Evolutionary conservation across 164 flowering plant genomes (phyloP), one percentile per base, ranked within the genome.

Genomic region (Euptelea pleiosperma): DNA sequence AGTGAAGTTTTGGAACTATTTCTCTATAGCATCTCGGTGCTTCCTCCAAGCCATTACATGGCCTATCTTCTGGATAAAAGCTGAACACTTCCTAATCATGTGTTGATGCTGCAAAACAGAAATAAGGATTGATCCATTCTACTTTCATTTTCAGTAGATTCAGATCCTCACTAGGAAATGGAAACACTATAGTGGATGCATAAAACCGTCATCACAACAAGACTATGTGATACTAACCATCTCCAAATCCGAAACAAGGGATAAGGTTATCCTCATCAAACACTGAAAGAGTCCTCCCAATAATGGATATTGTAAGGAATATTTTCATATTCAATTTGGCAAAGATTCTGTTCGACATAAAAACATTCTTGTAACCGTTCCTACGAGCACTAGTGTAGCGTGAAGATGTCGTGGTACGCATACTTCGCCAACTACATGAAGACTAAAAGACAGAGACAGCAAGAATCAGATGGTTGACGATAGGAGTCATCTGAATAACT

Each of bases 221-320:
- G 8, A 14, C 28, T 8, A 8, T n/a, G 5, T 30, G 16, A 28
- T 34, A 52, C 70, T 66, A 37, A 66, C 78, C 78, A 64, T 76
- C 90, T 59, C 94, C 92, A 72, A 85, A 85, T 28, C 91, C 91
- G 68, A 41, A 85, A 55, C 96, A 87, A 0, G 88, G 88, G 49
- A 85, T 83, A 63, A 82, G 61, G 60, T 82, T 83, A 61, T 86
- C 89, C 55, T 86, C 87, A 50, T 83, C 89, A 70, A 86, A 86
- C 45, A 67, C 77, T 29, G 85, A 69, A 46, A 86, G 65, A 0
- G 93, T 83, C 68, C 74, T 84, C 21, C 91, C 91, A 59, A 85
- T 78, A 48, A 83, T 83, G 15, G 84, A 72, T 61, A 86, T n/a
- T n/a, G n/a, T n/a, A n/a, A n/a, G n/a, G n/a, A n/a, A n/a, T n/a